phyloP scores from a whole-genome alignment of 257 asterid species.

The Solanum pimpinellifolium region DNA sequence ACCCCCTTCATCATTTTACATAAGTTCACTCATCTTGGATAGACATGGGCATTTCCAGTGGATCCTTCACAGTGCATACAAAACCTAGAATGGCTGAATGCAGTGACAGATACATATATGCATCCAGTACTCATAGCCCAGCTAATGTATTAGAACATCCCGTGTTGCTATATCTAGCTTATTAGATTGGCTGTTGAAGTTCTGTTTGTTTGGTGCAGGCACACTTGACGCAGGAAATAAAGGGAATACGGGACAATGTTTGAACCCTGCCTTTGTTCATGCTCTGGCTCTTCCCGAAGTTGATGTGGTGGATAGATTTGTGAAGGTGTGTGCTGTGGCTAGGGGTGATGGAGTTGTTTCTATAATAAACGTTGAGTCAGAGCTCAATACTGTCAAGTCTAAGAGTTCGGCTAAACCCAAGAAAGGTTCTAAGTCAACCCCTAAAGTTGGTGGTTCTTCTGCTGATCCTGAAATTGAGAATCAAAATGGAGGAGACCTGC shows the following conservation, averaged over 20 bases:
- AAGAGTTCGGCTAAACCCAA: conserved; percentile 38
- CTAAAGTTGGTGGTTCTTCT: conserved; percentile 15
- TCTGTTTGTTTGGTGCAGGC: conserved; percentile 11
- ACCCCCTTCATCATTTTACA: neutral
- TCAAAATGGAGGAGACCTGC: conserved; percentile 27
- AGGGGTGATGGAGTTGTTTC: conserved; percentile 84
- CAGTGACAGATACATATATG: neutral
- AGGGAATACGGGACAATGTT: conserved; percentile 52
- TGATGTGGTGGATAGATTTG: conserved; percentile 60
- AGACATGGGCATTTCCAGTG: neutral
- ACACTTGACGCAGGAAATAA: conserved; percentile 27
- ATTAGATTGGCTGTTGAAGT: neutral
- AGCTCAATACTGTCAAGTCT: conserved; percentile 35
- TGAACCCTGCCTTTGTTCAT: conserved; percentile 86
- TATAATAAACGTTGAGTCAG: conserved; percentile 53
- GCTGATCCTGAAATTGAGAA: conserved; percentile 15
- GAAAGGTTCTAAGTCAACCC: conserved; percentile 19
- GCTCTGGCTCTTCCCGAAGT: conserved; percentile 69
- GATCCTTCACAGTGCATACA: neutral
- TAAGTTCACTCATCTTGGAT: neutral
- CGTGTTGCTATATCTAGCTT: neutral
- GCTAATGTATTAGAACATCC: neutral
- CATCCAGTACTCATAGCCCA: neutral
- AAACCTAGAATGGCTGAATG: neutral
- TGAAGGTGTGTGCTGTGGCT: conserved; percentile 80